Evolutionary conservation across 1,284 basidiomycete genomes (phyloP).

Genomic region (Somion occarium): DNA sequence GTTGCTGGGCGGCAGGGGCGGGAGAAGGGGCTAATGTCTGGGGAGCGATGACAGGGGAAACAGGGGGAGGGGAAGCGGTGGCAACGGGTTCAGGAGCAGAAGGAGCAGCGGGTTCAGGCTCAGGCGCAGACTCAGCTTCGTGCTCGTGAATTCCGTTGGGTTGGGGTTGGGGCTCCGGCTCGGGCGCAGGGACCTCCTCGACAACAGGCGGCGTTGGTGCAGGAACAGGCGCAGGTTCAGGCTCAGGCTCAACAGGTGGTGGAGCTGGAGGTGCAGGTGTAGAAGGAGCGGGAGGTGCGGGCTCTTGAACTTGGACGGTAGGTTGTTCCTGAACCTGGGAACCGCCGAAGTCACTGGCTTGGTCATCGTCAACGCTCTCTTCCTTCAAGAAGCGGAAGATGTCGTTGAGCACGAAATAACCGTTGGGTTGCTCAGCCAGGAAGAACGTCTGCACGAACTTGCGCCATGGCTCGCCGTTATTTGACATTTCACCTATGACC

Average conservation of each 20-base stretch:
- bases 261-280: slow-evolving; percentile 27
- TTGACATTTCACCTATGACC: slow-evolving; percentile 98
- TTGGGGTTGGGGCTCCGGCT: slow-evolving; percentile 23
- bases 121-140: slow-evolving; percentile 32
- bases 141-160: slow-evolving; percentile 20
- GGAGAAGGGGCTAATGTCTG: slow-evolving; percentile 35
- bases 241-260: slow-evolving; percentile 26
- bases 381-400: slow-evolving; percentile 99
- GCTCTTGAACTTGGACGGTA: slow-evolving; percentile 18
- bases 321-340: slow-evolving; percentile 21
- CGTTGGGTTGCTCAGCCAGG: slow-evolving; percentile 98
- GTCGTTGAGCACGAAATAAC: slow-evolving; percentile 99
- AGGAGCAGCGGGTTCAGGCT: slow-evolving; percentile 25
- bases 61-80: slow-evolving; percentile 29
- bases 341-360: slow-evolving; percentile 39
- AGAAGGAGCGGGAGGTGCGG: slow-evolving; percentile 18
- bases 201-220: slow-evolving; percentile 27
- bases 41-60: slow-evolving; percentile 35
- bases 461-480: slow-evolving; percentile 87
- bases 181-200: slow-evolving; percentile 28
- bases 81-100: slow-evolving; percentile 33
- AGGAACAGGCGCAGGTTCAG: slow-evolving; percentile 21
- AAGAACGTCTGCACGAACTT: slow-evolving; percentile 99
- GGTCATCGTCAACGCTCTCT: slow-evolving; percentile 82
- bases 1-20: slow-evolving; percentile 22